Base-by-base conservation (phyloP, 2,329 filamentous ascomycete genomes). In the Neophaeococcomyces mojaviensis region DNA sequence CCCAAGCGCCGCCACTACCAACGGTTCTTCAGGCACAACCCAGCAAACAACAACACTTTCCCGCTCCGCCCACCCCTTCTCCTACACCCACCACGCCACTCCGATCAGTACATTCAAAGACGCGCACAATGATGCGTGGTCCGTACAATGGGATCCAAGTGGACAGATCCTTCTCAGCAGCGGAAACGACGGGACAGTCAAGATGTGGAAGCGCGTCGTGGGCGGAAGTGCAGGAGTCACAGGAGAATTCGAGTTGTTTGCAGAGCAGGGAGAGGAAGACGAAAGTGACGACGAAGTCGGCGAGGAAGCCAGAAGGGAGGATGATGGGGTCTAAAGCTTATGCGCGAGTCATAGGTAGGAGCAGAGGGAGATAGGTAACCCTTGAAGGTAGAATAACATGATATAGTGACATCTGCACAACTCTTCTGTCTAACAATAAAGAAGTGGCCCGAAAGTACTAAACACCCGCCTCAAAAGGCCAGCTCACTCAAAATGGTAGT, bases 61-160 rank as follows among this genome's bases (percentile, higher is more conserved):
- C 12, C 41, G 44, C 12, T 13, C 44, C 2, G 26, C 46, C 6
- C 48, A 53, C 35, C 30, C 45, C 4, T 55, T 55, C 32, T 44
- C 48, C 2, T 56, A 53, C 50, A 31, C 16, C 18, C 51, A 51
- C 12, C 46, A 40, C 18, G 34, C 51, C 19, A 44, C 46, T 16
- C 44, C 45, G 1, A 39, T 44, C 3, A 41, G 33, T 3, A 42
- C 35, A 9, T 43, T 56, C 10, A 10, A 36, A n/a, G 32, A 49
- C 32, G 55, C 54, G 5, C 55, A 57, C 36, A 37, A 38, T 5
- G 55, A 57, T 35, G 52, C 54, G 1, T 57, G 55, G 55, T 49
- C 54, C 6, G 31, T 57, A 18, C 26, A 39, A 5, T 57, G 54
- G 47, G 55, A 57, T 39, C 39, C 45, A 5, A 48, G 46, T 26